These are phyloP conservation scores for Heterobasidion annosum DNA, from an alignment of 1,284 basidiomycete genomes.

Conservation along the genomic window DNA sequence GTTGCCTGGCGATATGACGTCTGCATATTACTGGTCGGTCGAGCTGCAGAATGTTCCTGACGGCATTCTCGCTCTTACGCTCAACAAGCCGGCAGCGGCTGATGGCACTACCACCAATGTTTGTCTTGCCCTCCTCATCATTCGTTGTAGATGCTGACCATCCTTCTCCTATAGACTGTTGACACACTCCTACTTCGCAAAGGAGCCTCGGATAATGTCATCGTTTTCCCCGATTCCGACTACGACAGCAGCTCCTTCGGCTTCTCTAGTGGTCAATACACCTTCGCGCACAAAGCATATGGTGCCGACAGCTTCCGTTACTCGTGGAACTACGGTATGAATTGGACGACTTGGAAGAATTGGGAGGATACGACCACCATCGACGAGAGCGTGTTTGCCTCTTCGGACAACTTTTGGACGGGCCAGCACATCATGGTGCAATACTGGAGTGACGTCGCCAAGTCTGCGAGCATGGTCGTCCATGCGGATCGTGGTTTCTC, in stretches of 20 bases:
- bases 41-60: slow-evolving; percentile 69
- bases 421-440: slow-evolving; percentile 84
- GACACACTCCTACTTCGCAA: slow-evolving; percentile 79
- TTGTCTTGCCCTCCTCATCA: slow-evolving; percentile 16
- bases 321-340: slow-evolving; percentile 78
- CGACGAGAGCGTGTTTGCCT: slow-evolving; percentile 44
- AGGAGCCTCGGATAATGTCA: slow-evolving; percentile 63
- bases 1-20: slow-evolving; percentile 46
- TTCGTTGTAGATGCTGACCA: slow-evolving; percentile 9
- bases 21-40: slow-evolving; percentile 64
- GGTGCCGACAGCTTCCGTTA: slow-evolving; percentile 88
- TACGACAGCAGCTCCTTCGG: slow-evolving; percentile 64
- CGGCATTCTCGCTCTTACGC: slow-evolving; percentile 67
- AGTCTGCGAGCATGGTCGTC: slow-evolving; percentile 57
- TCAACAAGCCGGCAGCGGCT: slow-evolving; percentile 45
- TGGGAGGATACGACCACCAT: slow-evolving; percentile 73
- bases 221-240: slow-evolving; percentile 76
- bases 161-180: slow-evolving; percentile 29
- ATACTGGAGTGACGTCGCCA: slow-evolving; percentile 69
- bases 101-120: slow-evolving; percentile 47
- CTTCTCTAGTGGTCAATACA: slow-evolving; percentile 53
- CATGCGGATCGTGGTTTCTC: slow-evolving; percentile 70
- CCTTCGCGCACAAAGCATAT: slow-evolving; percentile 70
- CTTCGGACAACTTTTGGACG: slow-evolving; percentile 61
- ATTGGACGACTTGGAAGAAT: slow-evolving; percentile 70